Evolutionary conservation across 306 rosid genomes (phyloP).

Genomic region (Cajanus cajan): DNA sequence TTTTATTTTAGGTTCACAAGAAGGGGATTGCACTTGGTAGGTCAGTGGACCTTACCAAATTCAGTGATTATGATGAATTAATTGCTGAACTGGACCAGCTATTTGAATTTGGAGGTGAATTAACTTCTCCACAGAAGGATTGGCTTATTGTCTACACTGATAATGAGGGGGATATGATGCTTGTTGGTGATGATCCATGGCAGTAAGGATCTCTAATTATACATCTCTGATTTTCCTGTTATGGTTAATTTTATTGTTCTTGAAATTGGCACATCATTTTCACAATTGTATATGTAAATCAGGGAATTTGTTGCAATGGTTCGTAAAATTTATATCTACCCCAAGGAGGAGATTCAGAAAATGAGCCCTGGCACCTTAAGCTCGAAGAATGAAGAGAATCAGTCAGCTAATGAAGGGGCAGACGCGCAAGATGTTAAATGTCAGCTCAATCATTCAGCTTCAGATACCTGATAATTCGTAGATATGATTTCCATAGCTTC

Average conservation of each 20-base stretch:
- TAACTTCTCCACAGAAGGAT: constrained; percentile 59
- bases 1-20: constrained; percentile 83
- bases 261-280: background rate
- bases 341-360: constrained; percentile 91
- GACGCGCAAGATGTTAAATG: constrained; percentile 52
- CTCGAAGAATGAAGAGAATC: constrained; percentile 60
- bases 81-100: constrained; percentile 73
- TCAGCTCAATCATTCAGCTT: constrained; percentile 38
- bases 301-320: constrained; percentile 97
- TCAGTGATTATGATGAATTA: constrained; percentile 71
- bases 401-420: constrained; percentile 43
- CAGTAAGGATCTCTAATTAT: constrained; percentile 59
- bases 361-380: constrained; percentile 75
- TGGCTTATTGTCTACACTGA: constrained; percentile 92
- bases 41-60: constrained; percentile 88
- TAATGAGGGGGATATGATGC: constrained; percentile 97
- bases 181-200: constrained; percentile 99
- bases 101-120: constrained; percentile 87
- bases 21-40: constrained; percentile 98
- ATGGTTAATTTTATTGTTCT: background rate
- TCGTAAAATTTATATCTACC: constrained; percentile 84
- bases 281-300: constrained; percentile 1
- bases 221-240: background rate
- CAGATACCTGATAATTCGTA: constrained; percentile 41
- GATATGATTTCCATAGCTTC: constrained; percentile 33